A percentile compares a stretch with the other conserved stretches of the same genome.
Conservation (phyloP, 1,284 basidiomycete genomes). For the Sanghuangporus baumii region DNA sequence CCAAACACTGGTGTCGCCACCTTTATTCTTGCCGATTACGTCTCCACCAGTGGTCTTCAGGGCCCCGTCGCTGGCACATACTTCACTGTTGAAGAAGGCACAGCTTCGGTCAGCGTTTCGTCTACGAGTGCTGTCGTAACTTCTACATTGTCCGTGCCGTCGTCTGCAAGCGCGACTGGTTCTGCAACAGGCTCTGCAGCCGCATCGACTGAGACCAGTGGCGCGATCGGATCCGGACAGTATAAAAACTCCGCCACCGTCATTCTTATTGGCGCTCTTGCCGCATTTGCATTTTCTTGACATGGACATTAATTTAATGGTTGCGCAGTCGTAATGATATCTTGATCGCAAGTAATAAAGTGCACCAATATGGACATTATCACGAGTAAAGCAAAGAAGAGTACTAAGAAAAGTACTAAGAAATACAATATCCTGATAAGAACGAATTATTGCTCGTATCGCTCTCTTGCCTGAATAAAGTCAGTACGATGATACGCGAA, state of each 20-base stretch:
- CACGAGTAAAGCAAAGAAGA: background rate
- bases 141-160: slow-evolving; percentile 45
- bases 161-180: slow-evolving; percentile 20
- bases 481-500: slow-evolving; percentile 16
- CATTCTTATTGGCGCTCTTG: background rate
- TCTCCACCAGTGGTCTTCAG: slow-evolving; percentile 49
- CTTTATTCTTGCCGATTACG: slow-evolving; percentile 51
- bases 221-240: background rate
- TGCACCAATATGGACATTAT: background rate
- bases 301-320: background rate
- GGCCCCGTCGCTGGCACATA: slow-evolving; percentile 62
- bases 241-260: background rate
- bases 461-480: slow-evolving; percentile 41
- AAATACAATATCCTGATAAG: background rate
- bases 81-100: slow-evolving; percentile 70
- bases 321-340: background rate
- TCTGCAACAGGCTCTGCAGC: background rate
- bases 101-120: slow-evolving; percentile 44
- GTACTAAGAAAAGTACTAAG: background rate
- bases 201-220: background rate
- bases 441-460: slow-evolving; percentile 24
- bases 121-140: slow-evolving; percentile 60
- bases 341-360: background rate
- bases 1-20: slow-evolving; percentile 43
- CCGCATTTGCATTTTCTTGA: slow-evolving; percentile 6